phyloP scores from a whole-genome alignment of 2,329 filamentous ascomycete genomes.

The Fusarium vanettenii region DNA sequence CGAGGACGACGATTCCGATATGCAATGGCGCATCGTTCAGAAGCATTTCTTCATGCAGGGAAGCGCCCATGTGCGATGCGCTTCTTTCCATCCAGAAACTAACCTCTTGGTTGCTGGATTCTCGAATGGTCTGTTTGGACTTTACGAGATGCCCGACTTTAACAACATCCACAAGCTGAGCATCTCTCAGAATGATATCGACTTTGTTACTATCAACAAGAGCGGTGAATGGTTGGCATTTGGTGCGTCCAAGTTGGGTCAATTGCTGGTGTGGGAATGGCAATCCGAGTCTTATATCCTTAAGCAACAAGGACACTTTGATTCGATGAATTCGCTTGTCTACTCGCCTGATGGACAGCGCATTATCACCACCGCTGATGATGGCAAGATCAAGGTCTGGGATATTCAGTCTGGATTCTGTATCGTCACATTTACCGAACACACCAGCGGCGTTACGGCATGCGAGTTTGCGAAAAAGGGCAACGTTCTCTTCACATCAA shows the following conservation, averaged over 20 bases:
- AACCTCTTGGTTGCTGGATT: slow-evolving; percentile 97
- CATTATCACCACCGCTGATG: slow-evolving; percentile 93
- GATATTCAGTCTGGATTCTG: slow-evolving; percentile 97
- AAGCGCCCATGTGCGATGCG: slow-evolving; percentile 86
- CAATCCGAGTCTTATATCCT: slow-evolving; percentile 98
- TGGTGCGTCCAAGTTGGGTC: slow-evolving; percentile 92
- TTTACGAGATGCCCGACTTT: slow-evolving; percentile 97
- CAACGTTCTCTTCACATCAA: slow-evolving; percentile 95
- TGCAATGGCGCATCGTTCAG: slow-evolving; percentile 91
- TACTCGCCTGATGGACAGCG: slow-evolving; percentile 95
- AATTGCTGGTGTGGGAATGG: slow-evolving; percentile 99
- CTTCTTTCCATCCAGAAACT: slow-evolving; percentile 86
- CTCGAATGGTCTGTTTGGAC: slow-evolving; percentile 90
- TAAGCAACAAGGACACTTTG: slow-evolving; percentile 97
- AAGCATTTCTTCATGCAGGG: slow-evolving; percentile 95
- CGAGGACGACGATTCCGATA: slow-evolving; percentile 70
- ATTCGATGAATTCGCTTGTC: slow-evolving; percentile 91
- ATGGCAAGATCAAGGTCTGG: slow-evolving; percentile 99
- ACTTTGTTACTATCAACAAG: slow-evolving; percentile 93
- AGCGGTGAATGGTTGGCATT: slow-evolving; percentile 98
- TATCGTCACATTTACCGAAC: slow-evolving; percentile 97
- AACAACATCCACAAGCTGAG: slow-evolving; percentile 92
- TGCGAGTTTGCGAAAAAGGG: slow-evolving; percentile 96
- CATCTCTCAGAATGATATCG: slow-evolving; percentile 97
- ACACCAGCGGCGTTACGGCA: slow-evolving; percentile 91